These are phyloP conservation scores for Xylaria sp. DNA, from an alignment of 2,329 filamentous ascomycete genomes.

Conservation along the genomic window DNA sequence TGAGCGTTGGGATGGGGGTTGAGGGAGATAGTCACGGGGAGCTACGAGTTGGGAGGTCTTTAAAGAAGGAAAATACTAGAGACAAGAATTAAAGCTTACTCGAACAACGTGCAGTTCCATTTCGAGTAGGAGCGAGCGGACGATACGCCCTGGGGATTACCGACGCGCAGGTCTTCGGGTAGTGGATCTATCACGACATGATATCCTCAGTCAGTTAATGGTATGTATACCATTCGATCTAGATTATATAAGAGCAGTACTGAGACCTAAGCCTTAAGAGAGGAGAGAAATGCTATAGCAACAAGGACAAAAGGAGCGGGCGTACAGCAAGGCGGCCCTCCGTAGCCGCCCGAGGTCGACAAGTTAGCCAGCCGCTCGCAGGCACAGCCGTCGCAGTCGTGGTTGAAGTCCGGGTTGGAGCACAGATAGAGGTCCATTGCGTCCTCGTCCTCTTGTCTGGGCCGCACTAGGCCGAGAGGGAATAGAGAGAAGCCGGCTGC, in stretches of 20 bases:
- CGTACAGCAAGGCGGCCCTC: slow-evolving; percentile 35
- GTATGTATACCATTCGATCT: no score
- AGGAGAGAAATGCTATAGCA: not conserved
- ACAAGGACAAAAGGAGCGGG: not conserved
- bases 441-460: slow-evolving; percentile 29
- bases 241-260: not conserved
- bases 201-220: not conserved
- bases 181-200: slow-evolving; percentile 35
- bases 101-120: slow-evolving; percentile 37
- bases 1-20: no score
- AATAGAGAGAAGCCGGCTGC: not conserved
- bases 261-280: no score
- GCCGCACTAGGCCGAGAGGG: not conserved
- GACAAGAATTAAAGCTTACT: slow-evolving; percentile 30
- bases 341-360: slow-evolving; percentile 26
- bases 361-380: slow-evolving; percentile 32
- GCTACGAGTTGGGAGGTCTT: no score
- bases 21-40: no score
- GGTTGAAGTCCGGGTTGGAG: slow-evolving; percentile 37
- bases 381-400: slow-evolving; percentile 32
- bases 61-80: no score
- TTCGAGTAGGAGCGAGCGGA: slow-evolving; percentile 34
- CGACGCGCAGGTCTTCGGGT: slow-evolving; percentile 32
- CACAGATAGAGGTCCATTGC: slow-evolving; percentile 34
- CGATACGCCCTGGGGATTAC: slow-evolving; percentile 35